A percentile compares a stretch with the other conserved stretches of the same genome.
These are phyloP conservation scores for Rubus parviflorus DNA, from an alignment of 306 rosid genomes.

Conservation along the genomic window DNA sequence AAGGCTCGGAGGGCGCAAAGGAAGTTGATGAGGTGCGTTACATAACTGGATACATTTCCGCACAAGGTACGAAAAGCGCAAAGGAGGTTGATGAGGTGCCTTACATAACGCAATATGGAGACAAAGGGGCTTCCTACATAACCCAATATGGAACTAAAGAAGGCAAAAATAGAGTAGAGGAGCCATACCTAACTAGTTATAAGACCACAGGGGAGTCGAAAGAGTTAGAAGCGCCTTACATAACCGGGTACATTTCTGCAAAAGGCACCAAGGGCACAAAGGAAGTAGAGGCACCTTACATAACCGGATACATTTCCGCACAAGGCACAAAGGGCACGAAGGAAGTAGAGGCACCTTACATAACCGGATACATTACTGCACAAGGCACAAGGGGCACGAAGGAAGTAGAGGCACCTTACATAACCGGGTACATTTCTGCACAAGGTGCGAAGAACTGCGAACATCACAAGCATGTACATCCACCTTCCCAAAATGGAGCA, in stretches of 20 bases:
- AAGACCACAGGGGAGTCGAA: neutral
- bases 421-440: neutral
- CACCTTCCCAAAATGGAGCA: constrained; percentile 6
- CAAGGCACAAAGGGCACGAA: too few species aligned
- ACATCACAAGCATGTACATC: neutral
- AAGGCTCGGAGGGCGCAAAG: neutral
- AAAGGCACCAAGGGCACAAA: too few species aligned
- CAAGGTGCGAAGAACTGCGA: neutral
- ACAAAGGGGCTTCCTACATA: too few species aligned
- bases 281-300: neutral
- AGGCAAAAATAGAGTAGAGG: too few species aligned
- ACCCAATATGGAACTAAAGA: too few species aligned
- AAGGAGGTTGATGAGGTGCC: too few species aligned
- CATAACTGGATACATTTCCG: too few species aligned
- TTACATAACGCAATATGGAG: neutral
- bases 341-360: neutral
- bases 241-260: neutral
- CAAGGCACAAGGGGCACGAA: neutral
- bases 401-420: neutral
- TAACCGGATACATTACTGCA: neutral
- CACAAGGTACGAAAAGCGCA: too few species aligned
- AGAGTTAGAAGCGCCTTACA: neutral
- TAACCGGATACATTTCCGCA: neutral
- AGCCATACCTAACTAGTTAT: too few species aligned
- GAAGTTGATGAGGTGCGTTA: neutral